phyloP scores from a whole-genome alignment of 2,329 filamentous ascomycete species.

The Thelonectria olida region DNA sequence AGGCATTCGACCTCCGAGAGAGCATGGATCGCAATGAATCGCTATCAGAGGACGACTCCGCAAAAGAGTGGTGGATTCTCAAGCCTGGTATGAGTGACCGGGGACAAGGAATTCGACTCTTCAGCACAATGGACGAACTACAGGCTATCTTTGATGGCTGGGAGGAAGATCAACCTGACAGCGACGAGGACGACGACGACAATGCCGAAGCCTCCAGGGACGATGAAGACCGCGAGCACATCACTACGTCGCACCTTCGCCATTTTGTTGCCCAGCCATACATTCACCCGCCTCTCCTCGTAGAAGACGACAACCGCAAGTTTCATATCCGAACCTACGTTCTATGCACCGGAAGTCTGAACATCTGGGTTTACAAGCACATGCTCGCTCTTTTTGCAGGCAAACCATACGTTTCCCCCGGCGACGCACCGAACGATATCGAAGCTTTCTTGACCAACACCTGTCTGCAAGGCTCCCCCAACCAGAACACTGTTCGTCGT shows the following conservation, averaged over 20 bases:
- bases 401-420: constrained; percentile 74
- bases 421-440: constrained; percentile 61
- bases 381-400: constrained; percentile 96
- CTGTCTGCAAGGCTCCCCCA: constrained; percentile 77
- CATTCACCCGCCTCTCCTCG: constrained; percentile 81
- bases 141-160: constrained; percentile 89
- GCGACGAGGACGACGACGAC: constrained; percentile 63
- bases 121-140: constrained; percentile 86
- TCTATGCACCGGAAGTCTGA: constrained; percentile 78
- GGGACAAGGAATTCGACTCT: constrained; percentile 91
- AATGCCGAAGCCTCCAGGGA: constrained; percentile 30
- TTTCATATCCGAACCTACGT: constrained; percentile 97
- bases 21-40: constrained; percentile 74
- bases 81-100: constrained; percentile 98
- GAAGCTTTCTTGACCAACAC: constrained; percentile 92
- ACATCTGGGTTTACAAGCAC: constrained; percentile 85
- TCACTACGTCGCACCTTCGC: constrained; percentile 89
- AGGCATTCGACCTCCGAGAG: constrained; percentile 86
- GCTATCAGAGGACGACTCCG: constrained; percentile 35
- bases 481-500: constrained; percentile 71
- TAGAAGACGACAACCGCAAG: constrained; percentile 76
- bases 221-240: constrained; percentile 56
- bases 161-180: constrained; percentile 76
- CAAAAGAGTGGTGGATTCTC: constrained; percentile 93
- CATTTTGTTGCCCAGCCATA: constrained; percentile 98